Evolutionary conservation across 441 rosid genomes (phyloP), one percentile per base, ranked within the genome.

Genomic region (Populus hybrid): DNA sequence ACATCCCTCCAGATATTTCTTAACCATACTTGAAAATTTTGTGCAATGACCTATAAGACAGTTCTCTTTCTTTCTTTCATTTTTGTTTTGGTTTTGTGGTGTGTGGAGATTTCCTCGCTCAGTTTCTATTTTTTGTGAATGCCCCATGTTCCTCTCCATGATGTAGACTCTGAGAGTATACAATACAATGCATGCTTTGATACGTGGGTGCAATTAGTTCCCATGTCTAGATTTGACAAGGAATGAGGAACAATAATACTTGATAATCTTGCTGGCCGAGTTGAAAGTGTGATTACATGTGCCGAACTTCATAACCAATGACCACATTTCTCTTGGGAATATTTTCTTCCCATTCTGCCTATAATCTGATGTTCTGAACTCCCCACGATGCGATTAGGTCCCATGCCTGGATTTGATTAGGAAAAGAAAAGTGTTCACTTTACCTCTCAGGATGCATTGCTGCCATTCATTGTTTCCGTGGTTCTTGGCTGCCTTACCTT

Each of bases 11-110:
- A 63, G 3, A 8, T 66, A 30, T 69, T 74, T 75, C 10, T 11
- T 72, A 9, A 61, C 76, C 65, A 67, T 70, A 64, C 70, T 65
- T 64, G 76, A 66, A 71, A 6, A 1, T 53, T 68, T 63, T 66
- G 16, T 53, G 77, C 57, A 67, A 57, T 73, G 66, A 67, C 66
- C 63, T 53, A 14, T 34, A 74, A 71, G 65, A 30, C 50, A 57
- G 40, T 30, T 74, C 64, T 30, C 59, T 30, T 30, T 30, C 32
- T 30, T 3, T 30, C 32, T 30, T 30, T 30, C 32, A 30, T 30
- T 30, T 30, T 42, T 42, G 10, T 12, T 42, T 9, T 30, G 32
- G 32, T 68, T 36, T 9, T n/a, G 8, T 21, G 50, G 38, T 5
- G 38, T 7, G 8, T 35, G 67, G 40, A 36, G 28, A 40, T 11